These are phyloP conservation scores for Cydonia oblonga DNA, from an alignment of 331 rosid species.

Conservation along the genomic window DNA sequence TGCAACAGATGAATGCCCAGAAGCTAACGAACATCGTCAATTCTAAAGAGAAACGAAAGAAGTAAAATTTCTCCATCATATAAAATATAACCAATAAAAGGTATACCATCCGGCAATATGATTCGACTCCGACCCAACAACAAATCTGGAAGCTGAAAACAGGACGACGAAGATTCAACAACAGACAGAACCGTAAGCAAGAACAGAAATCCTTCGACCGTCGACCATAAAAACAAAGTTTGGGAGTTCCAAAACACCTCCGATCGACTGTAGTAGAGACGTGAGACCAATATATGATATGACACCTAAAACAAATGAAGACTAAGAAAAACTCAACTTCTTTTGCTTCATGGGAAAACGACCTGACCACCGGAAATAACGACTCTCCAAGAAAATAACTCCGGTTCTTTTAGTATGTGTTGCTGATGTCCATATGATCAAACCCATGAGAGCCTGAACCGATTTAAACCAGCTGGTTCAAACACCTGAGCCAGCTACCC, in stretches of 20 bases:
- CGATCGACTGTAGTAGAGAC: neutral
- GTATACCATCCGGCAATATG: neutral
- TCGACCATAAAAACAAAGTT: constrained; percentile 1
- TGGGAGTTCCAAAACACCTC: constrained; percentile 33
- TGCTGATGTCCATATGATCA: constrained; percentile 25
- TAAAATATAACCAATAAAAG: neutral
- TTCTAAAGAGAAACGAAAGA: no score
- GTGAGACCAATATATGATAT: constrained; percentile 13
- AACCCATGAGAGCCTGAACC: constrained; percentile 12
- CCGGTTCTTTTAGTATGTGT: constrained; percentile 13
- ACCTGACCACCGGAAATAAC: constrained; percentile 16
- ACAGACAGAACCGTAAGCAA: neutral
- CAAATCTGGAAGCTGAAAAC: constrained; percentile 18
- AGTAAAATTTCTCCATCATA: neutral
- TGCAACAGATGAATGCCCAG: no score
- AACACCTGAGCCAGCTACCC: constrained; percentile 18
- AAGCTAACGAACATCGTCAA: no score
- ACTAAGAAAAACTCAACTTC: constrained; percentile 9
- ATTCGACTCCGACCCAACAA: neutral
- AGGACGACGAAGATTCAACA: neutral
- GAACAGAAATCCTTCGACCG: constrained; percentile 5
- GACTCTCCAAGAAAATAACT: constrained; percentile 10
- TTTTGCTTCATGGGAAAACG: neutral
- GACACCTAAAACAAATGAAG: neutral
- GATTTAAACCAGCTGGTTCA: constrained; percentile 30